Evolutionary conservation across 495 filamentous ascomycete species (phyloP).

Genomic region (Neurospora tetrasperma): DNA sequence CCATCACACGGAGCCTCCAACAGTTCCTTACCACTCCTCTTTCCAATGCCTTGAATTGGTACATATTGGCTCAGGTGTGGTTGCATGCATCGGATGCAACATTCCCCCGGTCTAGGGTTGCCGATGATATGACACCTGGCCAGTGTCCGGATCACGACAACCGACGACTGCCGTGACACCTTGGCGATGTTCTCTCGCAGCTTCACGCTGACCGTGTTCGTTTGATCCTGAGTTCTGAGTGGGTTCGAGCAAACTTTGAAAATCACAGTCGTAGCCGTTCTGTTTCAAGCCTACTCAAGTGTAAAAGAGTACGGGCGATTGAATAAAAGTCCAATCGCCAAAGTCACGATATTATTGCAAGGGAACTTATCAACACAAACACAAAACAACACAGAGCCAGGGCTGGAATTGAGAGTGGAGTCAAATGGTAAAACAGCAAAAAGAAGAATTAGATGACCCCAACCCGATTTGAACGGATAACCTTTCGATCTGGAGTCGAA

Average conservation of each 20-base stretch:
- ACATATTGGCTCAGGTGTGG: background rate
- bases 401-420: background rate
- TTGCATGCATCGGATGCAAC: background rate
- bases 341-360: background rate
- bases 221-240: background rate
- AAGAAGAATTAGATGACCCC: background rate
- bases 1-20: background rate
- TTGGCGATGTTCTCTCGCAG: background rate
- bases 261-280: background rate
- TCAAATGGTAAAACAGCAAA: background rate
- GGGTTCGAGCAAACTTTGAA: no score
- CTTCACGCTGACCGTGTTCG: background rate
- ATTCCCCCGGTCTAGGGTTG: background rate
- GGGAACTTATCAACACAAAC: background rate
- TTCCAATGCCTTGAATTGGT: background rate
- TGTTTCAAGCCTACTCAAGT: background rate
- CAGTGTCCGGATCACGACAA: background rate
- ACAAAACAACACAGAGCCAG: background rate
- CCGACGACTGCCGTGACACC: background rate
- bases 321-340: background rate
- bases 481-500: constrained; percentile 7
- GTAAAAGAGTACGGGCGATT: background rate
- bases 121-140: background rate
- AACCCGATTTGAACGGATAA: no score
- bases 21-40: background rate